Evolutionary conservation across 23 red algal species (phyloP).

Genomic region (Gracilaria domingensis): DNA sequence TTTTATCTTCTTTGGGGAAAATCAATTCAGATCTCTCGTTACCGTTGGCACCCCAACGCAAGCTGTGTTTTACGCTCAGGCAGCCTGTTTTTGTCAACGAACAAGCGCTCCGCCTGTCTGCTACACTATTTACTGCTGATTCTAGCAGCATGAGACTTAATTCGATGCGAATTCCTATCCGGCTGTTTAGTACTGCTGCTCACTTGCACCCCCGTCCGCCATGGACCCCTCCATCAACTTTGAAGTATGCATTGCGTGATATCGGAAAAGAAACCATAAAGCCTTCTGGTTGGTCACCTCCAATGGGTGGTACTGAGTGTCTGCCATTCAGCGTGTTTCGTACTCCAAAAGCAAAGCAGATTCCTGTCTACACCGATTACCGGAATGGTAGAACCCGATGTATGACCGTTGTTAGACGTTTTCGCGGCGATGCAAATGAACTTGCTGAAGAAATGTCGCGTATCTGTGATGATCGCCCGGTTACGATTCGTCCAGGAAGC

Average conservation of each 20-base stretch:
- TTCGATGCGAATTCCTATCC: not conserved
- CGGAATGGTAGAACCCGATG: constrained; percentile 70
- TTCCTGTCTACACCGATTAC: constrained; percentile 84
- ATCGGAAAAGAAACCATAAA: constrained; percentile 28
- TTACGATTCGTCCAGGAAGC: constrained; percentile 72
- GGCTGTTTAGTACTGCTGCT: constrained; percentile 59
- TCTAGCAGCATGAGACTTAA: not conserved
- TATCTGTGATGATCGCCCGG: constrained; percentile 67
- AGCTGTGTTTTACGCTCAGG: not conserved
- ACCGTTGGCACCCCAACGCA: too few species aligned
- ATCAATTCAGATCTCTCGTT: too few species aligned
- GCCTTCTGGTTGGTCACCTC: constrained; percentile 77
- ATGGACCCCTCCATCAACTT: constrained; percentile 70
- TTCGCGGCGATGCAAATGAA: constrained; percentile 63
- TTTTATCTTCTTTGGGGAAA: too few species aligned
- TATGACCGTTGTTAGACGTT: constrained; percentile 66
- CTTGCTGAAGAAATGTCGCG: constrained; percentile 72
- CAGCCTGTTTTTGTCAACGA: not conserved
- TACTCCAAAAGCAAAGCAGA: constrained; percentile 71
- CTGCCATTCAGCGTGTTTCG: constrained; percentile 87
- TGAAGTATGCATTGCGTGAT: constrained; percentile 67
- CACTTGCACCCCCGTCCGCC: constrained; percentile 44
- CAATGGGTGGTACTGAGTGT: constrained; percentile 65
- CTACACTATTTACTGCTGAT: not conserved
- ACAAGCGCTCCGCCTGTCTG: not conserved